Evolutionary conservation across 352 stramenopile genomes (phyloP).

Genomic region (Thalassiosira hispida): DNA sequence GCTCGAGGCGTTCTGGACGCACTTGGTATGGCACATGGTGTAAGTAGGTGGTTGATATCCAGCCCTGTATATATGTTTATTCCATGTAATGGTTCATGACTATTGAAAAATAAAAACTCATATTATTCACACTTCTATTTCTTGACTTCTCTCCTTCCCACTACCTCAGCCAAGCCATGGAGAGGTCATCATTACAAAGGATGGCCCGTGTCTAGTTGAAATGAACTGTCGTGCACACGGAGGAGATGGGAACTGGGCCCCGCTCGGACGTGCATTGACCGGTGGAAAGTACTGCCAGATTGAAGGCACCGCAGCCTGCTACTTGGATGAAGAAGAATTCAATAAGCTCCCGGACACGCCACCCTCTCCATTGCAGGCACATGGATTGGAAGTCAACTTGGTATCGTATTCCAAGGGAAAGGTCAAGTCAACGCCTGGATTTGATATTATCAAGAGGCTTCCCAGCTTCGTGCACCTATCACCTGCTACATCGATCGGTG

Average conservation of each 20-base stretch:
- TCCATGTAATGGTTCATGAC: no score
- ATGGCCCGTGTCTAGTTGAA: conserved; percentile 92
- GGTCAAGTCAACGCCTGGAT: conserved; percentile 89
- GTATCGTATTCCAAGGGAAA: conserved; percentile 92
- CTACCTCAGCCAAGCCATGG: conserved; percentile 37
- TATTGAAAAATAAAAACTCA: no score
- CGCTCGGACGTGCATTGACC: conserved; percentile 87
- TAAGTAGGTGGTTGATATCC: conserved; percentile 8
- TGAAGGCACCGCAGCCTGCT: conserved; percentile 88
- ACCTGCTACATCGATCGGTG: conserved; percentile 87
- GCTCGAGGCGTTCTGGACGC: conserved; percentile 75
- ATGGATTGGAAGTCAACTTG: conserved; percentile 91
- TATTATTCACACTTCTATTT: background rate
- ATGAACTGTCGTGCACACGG: conserved; percentile 95
- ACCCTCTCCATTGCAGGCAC: conserved; percentile 85
- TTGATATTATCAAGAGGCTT: conserved; percentile 90
- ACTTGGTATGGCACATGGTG: conserved; percentile 77
- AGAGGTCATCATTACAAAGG: conserved; percentile 84
- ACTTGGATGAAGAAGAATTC: conserved; percentile 76
- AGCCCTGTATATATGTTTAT: background rate
- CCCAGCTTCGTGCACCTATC: conserved; percentile 93
- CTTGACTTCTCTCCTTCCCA: background rate
- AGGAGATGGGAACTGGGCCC: conserved; percentile 92
- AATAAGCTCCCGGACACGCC: conserved; percentile 76
- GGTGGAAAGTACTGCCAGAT: conserved; percentile 91